Evolutionary conservation across 345 rosid species (phyloP).

Genomic region (Microthlaspi erraticum): DNA sequence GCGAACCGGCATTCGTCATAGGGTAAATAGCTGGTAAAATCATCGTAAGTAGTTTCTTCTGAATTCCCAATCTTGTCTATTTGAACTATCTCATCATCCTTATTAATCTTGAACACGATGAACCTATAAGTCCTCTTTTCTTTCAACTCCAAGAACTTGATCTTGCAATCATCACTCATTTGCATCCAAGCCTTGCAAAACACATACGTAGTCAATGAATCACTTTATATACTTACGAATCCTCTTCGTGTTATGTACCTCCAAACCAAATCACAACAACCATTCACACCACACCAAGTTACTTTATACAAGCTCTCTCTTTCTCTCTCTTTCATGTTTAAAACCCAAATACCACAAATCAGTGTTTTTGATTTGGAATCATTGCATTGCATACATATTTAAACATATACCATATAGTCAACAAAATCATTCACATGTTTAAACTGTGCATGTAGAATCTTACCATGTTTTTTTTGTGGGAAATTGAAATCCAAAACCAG

Average conservation of each 20-base stretch:
- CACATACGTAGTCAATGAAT: neutral
- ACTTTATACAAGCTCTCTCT: neutral
- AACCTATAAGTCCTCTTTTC: constrained; percentile 67
- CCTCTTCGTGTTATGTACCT: too few relatives aligned
- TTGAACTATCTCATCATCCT: constrained; percentile 56
- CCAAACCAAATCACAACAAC: constrained; percentile 14
- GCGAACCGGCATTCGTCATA: constrained; percentile 73
- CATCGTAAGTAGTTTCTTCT: constrained; percentile 56
- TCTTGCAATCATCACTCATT: constrained; percentile 69
- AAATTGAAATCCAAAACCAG: constrained; percentile 1
- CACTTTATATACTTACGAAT: too few relatives aligned
- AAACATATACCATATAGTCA: neutral
- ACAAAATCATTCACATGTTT: neutral
- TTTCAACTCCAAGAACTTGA: constrained; percentile 69
- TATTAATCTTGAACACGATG: constrained; percentile 78
- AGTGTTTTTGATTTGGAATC: neutral
- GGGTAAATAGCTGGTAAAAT: constrained; percentile 57
- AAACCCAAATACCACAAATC: neutral
- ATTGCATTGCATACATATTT: constrained; percentile 3
- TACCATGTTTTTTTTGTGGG: constrained; percentile 33
- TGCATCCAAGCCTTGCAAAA: constrained; percentile 71
- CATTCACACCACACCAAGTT: neutral
- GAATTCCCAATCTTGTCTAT: constrained; percentile 70
- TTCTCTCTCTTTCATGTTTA: too few relatives aligned
- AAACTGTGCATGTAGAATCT: constrained; percentile 1